Evolutionary conservation across 164 flowering plant species (phyloP).

Genomic region (Macadamia integrifolia): DNA sequence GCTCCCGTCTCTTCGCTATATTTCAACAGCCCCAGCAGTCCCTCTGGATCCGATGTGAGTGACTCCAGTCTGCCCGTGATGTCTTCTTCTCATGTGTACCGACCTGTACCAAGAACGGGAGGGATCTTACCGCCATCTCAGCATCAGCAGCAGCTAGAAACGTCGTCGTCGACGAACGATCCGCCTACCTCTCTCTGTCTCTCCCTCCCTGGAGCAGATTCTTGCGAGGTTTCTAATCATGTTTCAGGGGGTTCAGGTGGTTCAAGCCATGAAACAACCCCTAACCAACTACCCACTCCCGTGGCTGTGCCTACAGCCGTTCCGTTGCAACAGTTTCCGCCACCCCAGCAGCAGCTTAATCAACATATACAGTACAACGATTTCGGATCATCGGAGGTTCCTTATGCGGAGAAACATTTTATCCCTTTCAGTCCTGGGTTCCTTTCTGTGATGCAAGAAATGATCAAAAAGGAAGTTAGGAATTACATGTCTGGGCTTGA

Average conservation of each 20-base stretch:
- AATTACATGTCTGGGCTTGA: slow-evolving; percentile 63
- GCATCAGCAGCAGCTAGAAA: slow-evolving; percentile 15
- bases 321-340: background rate
- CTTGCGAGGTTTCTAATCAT: slow-evolving; percentile 24
- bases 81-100: slow-evolving; percentile 25
- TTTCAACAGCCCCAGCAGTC: slow-evolving; percentile 43
- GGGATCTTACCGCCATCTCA: slow-evolving; percentile 19
- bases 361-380: background rate
- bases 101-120: slow-evolving; percentile 38
- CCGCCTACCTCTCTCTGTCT: slow-evolving; percentile 57
- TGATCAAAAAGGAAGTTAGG: slow-evolving; percentile 82
- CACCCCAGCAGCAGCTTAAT: background rate
- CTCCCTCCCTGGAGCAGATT: slow-evolving; percentile 58
- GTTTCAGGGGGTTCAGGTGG: slow-evolving; percentile 2
- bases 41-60: slow-evolving; percentile 66
- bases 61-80: slow-evolving; percentile 42
- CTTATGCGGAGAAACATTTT: slow-evolving; percentile 21
- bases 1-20: slow-evolving; percentile 22
- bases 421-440: slow-evolving; percentile 51
- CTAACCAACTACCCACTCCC: slow-evolving; percentile 5
- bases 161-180: slow-evolving; percentile 19
- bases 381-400: slow-evolving; percentile 3
- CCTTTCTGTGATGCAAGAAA: slow-evolving; percentile 72
- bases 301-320: slow-evolving; percentile 21
- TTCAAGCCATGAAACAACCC: slow-evolving; percentile 7